A percentile compares a stretch with the other conserved stretches of the same genome.
Evolutionary conservation across 2,329 filamentous ascomycete genomes (phyloP).

Genomic region (Aureobasidium sp.): DNA sequence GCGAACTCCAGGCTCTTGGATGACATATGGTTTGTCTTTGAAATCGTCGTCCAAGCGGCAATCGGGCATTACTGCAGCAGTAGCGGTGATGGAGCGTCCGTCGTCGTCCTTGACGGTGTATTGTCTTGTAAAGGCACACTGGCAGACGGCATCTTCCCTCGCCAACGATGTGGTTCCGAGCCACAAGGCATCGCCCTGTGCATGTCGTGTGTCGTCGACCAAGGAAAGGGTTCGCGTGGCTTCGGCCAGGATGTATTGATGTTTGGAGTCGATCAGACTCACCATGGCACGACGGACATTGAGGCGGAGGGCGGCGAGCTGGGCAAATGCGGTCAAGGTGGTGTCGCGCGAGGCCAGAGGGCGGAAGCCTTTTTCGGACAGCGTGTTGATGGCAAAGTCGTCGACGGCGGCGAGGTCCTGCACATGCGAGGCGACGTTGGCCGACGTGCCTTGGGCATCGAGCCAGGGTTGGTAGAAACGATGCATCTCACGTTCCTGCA

Average conservation of each 20-base stretch:
- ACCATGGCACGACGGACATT: slow-evolving; percentile 29
- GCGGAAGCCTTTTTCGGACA: slow-evolving; percentile 20
- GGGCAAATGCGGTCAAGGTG: slow-evolving; percentile 27
- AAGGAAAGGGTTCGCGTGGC: slow-evolving; percentile 36
- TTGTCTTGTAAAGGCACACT: slow-evolving; percentile 12
- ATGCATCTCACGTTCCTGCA: slow-evolving; percentile 18
- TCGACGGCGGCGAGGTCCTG: slow-evolving; percentile 2
- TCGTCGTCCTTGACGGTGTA: slow-evolving; percentile 4
- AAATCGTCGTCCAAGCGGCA: slow-evolving; percentile 27
- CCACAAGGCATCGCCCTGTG: slow-evolving; percentile 27
- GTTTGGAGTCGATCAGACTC: slow-evolving; percentile 39
- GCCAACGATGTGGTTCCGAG: slow-evolving; percentile 26
- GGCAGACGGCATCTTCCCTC: slow-evolving; percentile 25
- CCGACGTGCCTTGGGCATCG: slow-evolving; percentile 17
- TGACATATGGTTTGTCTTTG: slow-evolving; percentile 24
- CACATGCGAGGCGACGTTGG: slow-evolving; percentile 19
- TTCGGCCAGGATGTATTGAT: slow-evolving; percentile 43
- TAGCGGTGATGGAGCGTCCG: neutral
- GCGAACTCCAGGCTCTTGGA: slow-evolving; percentile 21
- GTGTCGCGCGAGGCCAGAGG: slow-evolving; percentile 24
- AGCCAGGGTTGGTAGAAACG: slow-evolving; percentile 21
- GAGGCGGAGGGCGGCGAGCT: slow-evolving; percentile 30
- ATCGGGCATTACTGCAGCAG: slow-evolving; percentile 17
- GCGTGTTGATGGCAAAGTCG: slow-evolving; percentile 13
- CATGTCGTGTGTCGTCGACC: slow-evolving; percentile 27